phyloP scores from a whole-genome alignment of 208 protist genomes.

The Porcisia hertigi region DNA sequence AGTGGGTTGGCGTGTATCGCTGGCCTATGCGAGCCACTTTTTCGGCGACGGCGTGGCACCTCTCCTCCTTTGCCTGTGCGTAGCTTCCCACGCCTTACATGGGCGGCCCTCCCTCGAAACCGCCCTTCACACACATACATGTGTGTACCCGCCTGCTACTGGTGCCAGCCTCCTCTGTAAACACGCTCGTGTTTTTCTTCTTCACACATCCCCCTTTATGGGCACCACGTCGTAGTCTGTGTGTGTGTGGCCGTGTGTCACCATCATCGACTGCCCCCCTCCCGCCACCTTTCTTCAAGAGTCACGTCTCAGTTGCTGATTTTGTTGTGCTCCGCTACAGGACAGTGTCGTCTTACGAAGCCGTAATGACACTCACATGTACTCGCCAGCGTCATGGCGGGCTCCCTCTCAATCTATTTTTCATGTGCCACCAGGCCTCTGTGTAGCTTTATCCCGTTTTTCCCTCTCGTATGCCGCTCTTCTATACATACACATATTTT shows the following conservation, averaged over 20 bases:
- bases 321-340: too few relatives aligned
- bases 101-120: background rate
- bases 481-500: constrained; percentile 1
- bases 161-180: background rate
- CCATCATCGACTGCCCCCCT: too few relatives aligned
- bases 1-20: background rate
- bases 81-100: background rate
- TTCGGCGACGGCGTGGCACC: background rate
- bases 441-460: too few relatives aligned
- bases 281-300: too few relatives aligned
- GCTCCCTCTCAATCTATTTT: too few relatives aligned
- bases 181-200: constrained; percentile 11
- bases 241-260: too few relatives aligned
- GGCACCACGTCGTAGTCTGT: too few relatives aligned
- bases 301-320: too few relatives aligned
- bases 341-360: too few relatives aligned
- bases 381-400: too few relatives aligned
- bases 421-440: too few relatives aligned
- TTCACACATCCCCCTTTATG: background rate
- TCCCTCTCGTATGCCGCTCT: background rate
- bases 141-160: background rate
- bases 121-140: background rate
- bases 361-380: too few relatives aligned
- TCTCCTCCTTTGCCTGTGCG: background rate
- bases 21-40: background rate